phyloP scores from a whole-genome alignment of 2,329 filamentous ascomycete genomes.

The Penicillium freii region DNA sequence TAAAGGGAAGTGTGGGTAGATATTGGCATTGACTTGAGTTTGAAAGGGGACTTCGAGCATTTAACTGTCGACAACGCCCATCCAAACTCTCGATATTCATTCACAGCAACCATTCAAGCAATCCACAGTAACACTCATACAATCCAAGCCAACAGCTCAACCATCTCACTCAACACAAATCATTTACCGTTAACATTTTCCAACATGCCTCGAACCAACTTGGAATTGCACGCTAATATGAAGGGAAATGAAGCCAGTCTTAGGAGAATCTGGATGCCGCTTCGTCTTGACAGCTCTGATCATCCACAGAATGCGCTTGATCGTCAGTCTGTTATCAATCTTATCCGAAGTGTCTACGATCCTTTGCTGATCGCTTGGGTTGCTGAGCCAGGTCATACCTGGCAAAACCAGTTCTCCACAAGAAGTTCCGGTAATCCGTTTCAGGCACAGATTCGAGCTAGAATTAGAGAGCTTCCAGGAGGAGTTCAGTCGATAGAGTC shows the following conservation, averaged over 20 bases:
- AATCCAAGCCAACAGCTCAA: not conserved
- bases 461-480: not conserved
- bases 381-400: not conserved
- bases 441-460: not conserved
- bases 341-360: conserved; percentile 3
- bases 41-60: not conserved
- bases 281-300: not conserved
- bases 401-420: not conserved
- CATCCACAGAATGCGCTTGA: not conserved
- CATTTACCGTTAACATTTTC: not conserved
- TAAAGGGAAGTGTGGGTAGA: not conserved
- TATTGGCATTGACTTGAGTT: not conserved
- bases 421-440: not conserved
- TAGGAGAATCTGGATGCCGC: not conserved
- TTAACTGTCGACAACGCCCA: not conserved
- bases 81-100: not conserved
- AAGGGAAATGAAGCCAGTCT: rapidly evolving
- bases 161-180: not conserved
- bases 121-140: not conserved
- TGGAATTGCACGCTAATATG: not conserved
- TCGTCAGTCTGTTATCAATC: not conserved
- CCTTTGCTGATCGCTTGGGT: not conserved
- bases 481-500: not conserved
- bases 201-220: not conserved
- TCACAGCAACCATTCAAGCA: not conserved